These are phyloP conservation scores for Aspergillus diversus DNA, from an alignment of 495 filamentous ascomycete genomes.

Conservation along the genomic window DNA sequence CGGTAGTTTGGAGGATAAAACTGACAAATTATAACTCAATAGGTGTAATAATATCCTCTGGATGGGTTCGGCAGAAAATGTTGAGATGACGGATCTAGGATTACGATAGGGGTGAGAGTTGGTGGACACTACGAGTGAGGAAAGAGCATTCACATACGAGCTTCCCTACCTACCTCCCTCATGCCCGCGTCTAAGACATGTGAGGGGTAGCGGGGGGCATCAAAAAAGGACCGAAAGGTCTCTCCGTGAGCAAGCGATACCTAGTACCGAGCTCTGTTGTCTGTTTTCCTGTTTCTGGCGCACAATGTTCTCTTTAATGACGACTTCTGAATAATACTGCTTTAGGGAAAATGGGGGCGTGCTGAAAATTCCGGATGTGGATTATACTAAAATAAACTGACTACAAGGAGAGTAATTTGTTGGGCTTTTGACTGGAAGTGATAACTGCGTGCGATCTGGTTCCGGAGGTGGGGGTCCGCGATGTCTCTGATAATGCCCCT, in stretches of 20 bases:
- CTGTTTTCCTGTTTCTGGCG: slow-evolving; percentile 24
- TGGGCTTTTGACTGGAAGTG: slow-evolving; percentile 11
- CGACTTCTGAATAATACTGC: slow-evolving; percentile 25
- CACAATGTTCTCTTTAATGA: slow-evolving; percentile 23
- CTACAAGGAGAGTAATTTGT: slow-evolving; percentile 2
- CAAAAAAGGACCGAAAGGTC: slow-evolving; percentile 9
- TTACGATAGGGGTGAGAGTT: slow-evolving; percentile 39
- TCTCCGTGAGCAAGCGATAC: slow-evolving; percentile 15
- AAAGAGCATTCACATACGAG: slow-evolving; percentile 15
- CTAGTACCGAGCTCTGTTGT: slow-evolving; percentile 19
- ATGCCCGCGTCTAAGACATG: slow-evolving; percentile 15
- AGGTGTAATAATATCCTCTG: slow-evolving; percentile 97
- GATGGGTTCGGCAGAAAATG: slow-evolving; percentile 67
- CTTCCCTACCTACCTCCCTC: slow-evolving; percentile 2
- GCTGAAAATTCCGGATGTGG: slow-evolving; percentile 10
- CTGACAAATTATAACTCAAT: background rate
- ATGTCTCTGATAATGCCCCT: background rate
- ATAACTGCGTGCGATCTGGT: background rate
- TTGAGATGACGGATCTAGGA: slow-evolving; percentile 59
- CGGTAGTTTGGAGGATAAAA: background rate
- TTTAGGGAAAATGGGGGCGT: slow-evolving; percentile 14
- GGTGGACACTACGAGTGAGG: slow-evolving; percentile 17
- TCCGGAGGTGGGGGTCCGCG: slow-evolving; percentile 11
- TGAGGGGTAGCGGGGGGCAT: background rate
- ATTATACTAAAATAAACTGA: background rate